Base-by-base conservation (phyloP, 345 rosid genomes). In the Cardiospermum halicacabum region DNA sequence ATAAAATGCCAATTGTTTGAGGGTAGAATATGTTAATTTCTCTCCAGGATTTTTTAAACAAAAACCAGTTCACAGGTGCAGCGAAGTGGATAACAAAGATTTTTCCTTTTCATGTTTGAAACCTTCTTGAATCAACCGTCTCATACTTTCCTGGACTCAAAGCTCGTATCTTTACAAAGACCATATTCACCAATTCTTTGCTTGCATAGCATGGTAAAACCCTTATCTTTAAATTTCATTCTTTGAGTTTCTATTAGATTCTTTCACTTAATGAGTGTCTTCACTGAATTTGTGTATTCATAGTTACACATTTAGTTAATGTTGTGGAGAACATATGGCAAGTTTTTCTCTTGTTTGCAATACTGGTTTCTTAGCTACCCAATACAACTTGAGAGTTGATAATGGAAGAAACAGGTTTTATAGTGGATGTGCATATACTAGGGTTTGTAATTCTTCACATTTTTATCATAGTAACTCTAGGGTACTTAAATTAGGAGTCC, bases 301-400 rank as follows among this genome's bases (percentile, higher is more conserved):
- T n/a, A 11, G 1, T 39, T 36, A 26, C 8, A 8, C 37, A n/a
- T 24, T 11, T 55, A 15, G 25, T 58, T 59, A 16, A 36, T 49
- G 43, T 49, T 66, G 65, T 60, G 8, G 31, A 67, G 59, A 24
- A 60, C 10, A 58, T 58, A 90, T 90, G 97, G 83, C 88, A 71
- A 71, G 80, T 43, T 64, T 78, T 69, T 75, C 61, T 75, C 72
- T 80, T 59, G 81, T 82, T 47, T 85, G 89, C 83, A 76, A 75
- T 68, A 73, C 69, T 77, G 89, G 84, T 51, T 77, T 80, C 25
- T 76, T 65, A 24, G 61, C 67, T 58, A 58, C 56, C 37, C 76
- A 62, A 32, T 67, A 66, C 28, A 72, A 69, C 42, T 65, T 54
- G 54, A 60, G 78, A 3, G 67, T 62, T 69, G 53, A 24, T 56